phyloP scores from a whole-genome alignment of 345 rosid genomes.

The Cardamine resedifolia region DNA sequence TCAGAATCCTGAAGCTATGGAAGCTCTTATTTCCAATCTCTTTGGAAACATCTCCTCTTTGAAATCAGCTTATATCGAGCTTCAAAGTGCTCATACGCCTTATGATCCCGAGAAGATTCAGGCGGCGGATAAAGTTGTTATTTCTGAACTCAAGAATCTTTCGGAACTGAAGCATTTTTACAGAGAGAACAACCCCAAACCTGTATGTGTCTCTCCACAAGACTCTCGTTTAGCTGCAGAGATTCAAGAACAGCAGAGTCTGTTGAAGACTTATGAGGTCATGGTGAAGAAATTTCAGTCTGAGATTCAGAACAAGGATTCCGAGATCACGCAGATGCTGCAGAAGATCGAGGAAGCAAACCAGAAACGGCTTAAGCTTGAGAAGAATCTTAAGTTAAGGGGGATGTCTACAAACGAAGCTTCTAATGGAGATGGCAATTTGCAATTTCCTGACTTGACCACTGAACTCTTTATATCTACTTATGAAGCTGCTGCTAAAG shows the following conservation, averaged over 20 bases:
- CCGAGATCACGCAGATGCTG: constrained; percentile 71
- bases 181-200: constrained; percentile 75
- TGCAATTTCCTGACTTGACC: constrained; percentile 52
- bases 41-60: constrained; percentile 72
- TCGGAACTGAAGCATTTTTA: constrained; percentile 77
- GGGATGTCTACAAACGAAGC: constrained; percentile 69
- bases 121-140: constrained; percentile 77
- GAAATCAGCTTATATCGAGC: constrained; percentile 82
- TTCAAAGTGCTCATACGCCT: constrained; percentile 81
- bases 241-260: constrained; percentile 86
- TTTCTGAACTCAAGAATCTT: constrained; percentile 73
- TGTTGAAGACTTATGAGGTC: constrained; percentile 82
- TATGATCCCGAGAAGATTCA: constrained; percentile 87
- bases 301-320: constrained; percentile 83
- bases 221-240: constrained; percentile 91
- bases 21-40: constrained; percentile 66
- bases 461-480: constrained; percentile 58
- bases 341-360: constrained; percentile 74
- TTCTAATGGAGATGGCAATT: constrained; percentile 46
- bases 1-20: constrained; percentile 76
- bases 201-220: constrained; percentile 65
- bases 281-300: constrained; percentile 91
- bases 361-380: constrained; percentile 69
- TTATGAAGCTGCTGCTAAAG: constrained; percentile 67
- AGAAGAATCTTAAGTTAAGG: constrained; percentile 78